These are phyloP conservation scores for Fusarium domesticum DNA, from an alignment of 2,329 filamentous ascomycete species.

Conservation along the genomic window DNA sequence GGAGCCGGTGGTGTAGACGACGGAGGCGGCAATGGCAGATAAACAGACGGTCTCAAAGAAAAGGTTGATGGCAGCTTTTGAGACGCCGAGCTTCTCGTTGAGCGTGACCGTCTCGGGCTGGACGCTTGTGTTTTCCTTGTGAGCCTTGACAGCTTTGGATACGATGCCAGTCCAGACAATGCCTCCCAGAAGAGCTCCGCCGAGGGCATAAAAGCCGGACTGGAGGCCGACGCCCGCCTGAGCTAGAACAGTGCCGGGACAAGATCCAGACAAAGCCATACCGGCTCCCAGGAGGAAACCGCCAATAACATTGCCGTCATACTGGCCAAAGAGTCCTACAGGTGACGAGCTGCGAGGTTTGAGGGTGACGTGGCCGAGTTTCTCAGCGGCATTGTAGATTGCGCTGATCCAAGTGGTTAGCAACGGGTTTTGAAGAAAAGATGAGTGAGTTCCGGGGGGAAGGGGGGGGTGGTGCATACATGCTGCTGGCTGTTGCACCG, in stretches of 20 bases:
- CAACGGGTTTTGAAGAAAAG: too few relatives aligned
- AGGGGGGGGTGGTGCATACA: slow-evolving; percentile 43
- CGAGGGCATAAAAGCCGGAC: slow-evolving; percentile 51
- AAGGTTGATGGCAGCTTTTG: slow-evolving; percentile 36
- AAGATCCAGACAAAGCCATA: slow-evolving; percentile 64
- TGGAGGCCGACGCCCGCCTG: slow-evolving; percentile 55
- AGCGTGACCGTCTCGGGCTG: slow-evolving; percentile 35
- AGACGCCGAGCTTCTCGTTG: slow-evolving; percentile 41
- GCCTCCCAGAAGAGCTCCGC: slow-evolving; percentile 55
- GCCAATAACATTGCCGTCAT: slow-evolving; percentile 65
- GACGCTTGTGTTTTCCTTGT: slow-evolving; percentile 24
- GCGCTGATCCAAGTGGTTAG: too few relatives aligned
- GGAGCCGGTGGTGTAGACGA: slow-evolving; percentile 26
- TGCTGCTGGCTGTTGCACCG: slow-evolving; percentile 58
- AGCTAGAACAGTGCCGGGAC: slow-evolving; percentile 62
- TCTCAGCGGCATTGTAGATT: slow-evolving; percentile 45
- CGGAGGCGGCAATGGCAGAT: slow-evolving; percentile 39
- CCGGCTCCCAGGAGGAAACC: slow-evolving; percentile 61
- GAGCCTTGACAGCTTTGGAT: slow-evolving; percentile 33
- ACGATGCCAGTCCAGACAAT: slow-evolving; percentile 49
- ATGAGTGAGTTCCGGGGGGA: background rate
- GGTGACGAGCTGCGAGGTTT: slow-evolving; percentile 50
- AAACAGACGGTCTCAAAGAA: slow-evolving; percentile 44
- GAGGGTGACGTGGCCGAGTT: slow-evolving; percentile 41
- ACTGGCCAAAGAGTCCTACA: slow-evolving; percentile 50